A percentile compares a stretch with the other conserved stretches of the same genome.
phyloP scores from a whole-genome alignment of 73 alveolate genomes.

The Stentor coeruleus region DNA sequence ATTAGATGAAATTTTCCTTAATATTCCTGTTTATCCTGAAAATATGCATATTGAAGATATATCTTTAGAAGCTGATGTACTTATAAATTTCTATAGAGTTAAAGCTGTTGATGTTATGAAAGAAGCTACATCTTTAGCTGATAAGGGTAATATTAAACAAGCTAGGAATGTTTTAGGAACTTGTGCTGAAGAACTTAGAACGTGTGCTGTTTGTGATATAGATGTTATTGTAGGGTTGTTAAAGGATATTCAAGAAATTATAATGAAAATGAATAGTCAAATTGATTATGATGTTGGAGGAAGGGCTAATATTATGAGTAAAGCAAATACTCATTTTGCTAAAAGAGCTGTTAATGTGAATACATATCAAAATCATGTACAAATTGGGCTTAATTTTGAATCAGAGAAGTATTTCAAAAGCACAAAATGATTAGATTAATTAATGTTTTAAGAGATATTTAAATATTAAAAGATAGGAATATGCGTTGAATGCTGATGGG shows the following conservation, averaged over 20 bases:
- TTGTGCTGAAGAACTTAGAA: background rate
- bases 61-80: constrained; percentile 39
- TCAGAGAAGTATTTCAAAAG: background rate
- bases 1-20: constrained; percentile 12
- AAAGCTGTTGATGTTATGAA: constrained; percentile 32
- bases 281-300: constrained; percentile 36
- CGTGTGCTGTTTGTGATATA: background rate
- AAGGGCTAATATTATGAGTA: constrained; percentile 37
- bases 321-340: constrained; percentile 35
- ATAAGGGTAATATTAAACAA: constrained; percentile 22
- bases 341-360: background rate
- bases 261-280: constrained; percentile 23
- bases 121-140: constrained; percentile 42
- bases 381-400: constrained; percentile 9
- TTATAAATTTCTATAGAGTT: constrained; percentile 39
- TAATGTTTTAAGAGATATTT: too few relatives aligned
- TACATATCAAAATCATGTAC: constrained; percentile 11
- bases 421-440: too few relatives aligned
- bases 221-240: background rate
- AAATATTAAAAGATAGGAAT: too few relatives aligned
- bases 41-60: constrained; percentile 6
- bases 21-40: background rate
- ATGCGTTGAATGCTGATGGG: too few relatives aligned
- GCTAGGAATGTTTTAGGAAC: constrained; percentile 23
- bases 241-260: constrained; percentile 28